Percentiles rank a stretch among this genome's conserved stretches.
Evolutionary conservation across 2,329 filamentous ascomycete species (phyloP).

Genomic region (Trichoderma sp.): DNA sequence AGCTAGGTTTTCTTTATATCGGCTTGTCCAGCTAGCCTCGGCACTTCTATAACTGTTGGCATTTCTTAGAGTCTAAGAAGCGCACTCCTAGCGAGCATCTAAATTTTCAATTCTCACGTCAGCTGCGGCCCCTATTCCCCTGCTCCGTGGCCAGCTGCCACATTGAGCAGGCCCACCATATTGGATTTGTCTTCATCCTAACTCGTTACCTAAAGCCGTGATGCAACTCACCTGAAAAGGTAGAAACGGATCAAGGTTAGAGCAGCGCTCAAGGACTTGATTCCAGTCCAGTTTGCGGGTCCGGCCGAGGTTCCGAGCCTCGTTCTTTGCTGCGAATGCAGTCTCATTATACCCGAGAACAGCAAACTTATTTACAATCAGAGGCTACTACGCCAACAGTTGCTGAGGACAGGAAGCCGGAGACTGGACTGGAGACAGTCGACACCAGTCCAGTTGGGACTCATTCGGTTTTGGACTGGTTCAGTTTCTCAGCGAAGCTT

Average conservation of each 20-base stretch:
- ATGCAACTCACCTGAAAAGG: background rate
- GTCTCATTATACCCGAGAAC: background rate
- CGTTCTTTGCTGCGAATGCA: background rate
- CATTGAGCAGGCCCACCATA: background rate
- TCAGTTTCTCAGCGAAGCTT: no score
- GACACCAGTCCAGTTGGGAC: background rate
- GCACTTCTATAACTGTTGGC: background rate
- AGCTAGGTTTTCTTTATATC: background rate
- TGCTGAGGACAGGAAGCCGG: background rate
- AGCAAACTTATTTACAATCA: background rate
- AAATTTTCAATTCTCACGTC: background rate
- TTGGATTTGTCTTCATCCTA: background rate
- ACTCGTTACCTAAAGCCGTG: background rate
- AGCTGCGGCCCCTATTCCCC: background rate
- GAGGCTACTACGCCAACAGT: background rate
- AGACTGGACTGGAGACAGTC: background rate
- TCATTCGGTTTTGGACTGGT: background rate
- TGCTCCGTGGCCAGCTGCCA: background rate
- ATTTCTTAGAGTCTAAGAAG: background rate
- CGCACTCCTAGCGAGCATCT: background rate
- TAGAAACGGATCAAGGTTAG: background rate
- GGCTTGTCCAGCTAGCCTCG: background rate
- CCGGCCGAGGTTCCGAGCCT: background rate
- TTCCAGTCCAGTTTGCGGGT: background rate
- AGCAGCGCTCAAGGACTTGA: background rate